These are phyloP conservation scores for Fusarium concolor DNA, from an alignment of 2,329 filamentous ascomycete species.

Conservation along the genomic window DNA sequence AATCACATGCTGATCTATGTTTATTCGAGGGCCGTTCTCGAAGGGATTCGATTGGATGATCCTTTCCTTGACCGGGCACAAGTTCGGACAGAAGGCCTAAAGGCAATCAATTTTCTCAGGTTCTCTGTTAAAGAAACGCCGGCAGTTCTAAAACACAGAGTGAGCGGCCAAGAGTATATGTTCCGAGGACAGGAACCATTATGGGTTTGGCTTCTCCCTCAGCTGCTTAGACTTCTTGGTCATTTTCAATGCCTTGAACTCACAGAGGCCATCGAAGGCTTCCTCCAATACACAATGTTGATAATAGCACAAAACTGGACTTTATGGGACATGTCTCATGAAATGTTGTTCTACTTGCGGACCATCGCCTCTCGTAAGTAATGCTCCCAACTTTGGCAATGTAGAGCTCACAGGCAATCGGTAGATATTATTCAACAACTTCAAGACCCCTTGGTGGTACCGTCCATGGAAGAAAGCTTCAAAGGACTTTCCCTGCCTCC, in stretches of 20 bases:
- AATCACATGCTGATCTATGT: slow-evolving; percentile 90
- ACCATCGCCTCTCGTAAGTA: slow-evolving; percentile 60
- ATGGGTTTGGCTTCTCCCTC: slow-evolving; percentile 74
- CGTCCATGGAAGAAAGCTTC: slow-evolving; percentile 45
- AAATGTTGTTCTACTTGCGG: slow-evolving; percentile 62
- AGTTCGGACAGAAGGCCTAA: slow-evolving; percentile 69
- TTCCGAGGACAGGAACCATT: slow-evolving; percentile 70
- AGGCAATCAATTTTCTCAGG: slow-evolving; percentile 82
- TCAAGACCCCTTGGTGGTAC: slow-evolving; percentile 48
- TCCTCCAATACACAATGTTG: slow-evolving; percentile 63
- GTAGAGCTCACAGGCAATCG: not conserved
- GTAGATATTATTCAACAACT: slow-evolving; percentile 52
- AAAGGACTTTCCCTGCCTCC: slow-evolving; percentile 54
- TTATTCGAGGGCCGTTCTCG: slow-evolving; percentile 81
- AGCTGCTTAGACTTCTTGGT: slow-evolving; percentile 67
- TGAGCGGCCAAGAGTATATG: slow-evolving; percentile 57
- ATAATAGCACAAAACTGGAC: slow-evolving; percentile 56
- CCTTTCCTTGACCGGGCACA: slow-evolving; percentile 70
- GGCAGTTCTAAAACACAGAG: slow-evolving; percentile 67
- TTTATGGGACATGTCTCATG: slow-evolving; percentile 61
- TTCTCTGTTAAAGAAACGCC: slow-evolving; percentile 82
- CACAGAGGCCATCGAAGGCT: slow-evolving; percentile 62
- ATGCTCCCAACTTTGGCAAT: not conserved
- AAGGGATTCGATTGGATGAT: slow-evolving; percentile 74
- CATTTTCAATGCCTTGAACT: slow-evolving; percentile 61